Percentiles rank a stretch among this genome's conserved stretches.
Conservation (phyloP, 257 asterid genomes). For the Nicotiana otophora region DNA sequence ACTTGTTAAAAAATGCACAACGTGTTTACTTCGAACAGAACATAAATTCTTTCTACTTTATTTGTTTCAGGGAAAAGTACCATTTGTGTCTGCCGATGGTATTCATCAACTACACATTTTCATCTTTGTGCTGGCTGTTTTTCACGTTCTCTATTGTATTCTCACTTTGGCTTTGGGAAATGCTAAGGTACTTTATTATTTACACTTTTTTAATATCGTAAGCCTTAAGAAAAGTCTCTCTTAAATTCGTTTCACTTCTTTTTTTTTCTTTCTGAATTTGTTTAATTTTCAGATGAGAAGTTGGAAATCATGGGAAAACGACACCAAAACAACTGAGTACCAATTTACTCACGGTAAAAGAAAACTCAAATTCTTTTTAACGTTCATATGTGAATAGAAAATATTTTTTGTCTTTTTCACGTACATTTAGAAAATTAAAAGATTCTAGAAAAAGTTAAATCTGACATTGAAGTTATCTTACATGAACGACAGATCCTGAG, state of each 20-base stretch:
- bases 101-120: conserved; percentile 77
- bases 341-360: conserved; percentile 67
- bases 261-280: too few relatives aligned
- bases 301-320: conserved; percentile 86
- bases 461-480: not conserved
- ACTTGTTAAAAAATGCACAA: too few relatives aligned
- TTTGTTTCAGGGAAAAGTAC: conserved; percentile 52
- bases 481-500: conserved; percentile 57
- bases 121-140: conserved; percentile 76
- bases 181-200: conserved; percentile 43
- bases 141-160: conserved; percentile 67
- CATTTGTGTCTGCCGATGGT: conserved; percentile 64
- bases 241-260: not conserved
- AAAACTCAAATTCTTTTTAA: not conserved
- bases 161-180: conserved; percentile 66
- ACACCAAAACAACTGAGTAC: conserved; percentile 67
- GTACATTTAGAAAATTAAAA: not conserved
- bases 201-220: too few relatives aligned
- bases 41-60: not conserved
- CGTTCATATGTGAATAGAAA: not conserved
- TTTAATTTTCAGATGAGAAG: conserved; percentile 55
- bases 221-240: not conserved
- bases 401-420: not conserved
- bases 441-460: not conserved
- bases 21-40: too few relatives aligned